Conservation (phyloP, 75 land plant species). For the Isoetes taiwanensis region DNA sequence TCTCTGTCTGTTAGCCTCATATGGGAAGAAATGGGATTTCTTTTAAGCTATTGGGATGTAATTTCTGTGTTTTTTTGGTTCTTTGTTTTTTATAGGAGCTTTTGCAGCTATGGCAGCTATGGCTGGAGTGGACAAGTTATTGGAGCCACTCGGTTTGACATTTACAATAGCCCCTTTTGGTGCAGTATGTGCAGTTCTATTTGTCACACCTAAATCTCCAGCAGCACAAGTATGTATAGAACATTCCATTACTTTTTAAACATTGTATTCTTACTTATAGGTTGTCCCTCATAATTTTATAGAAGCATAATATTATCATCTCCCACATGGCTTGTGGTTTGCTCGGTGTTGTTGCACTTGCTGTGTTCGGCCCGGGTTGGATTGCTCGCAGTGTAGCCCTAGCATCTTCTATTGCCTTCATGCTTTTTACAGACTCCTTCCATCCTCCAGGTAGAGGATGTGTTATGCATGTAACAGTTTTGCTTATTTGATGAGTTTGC, state of each 20-base stretch:
- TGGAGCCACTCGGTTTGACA: slow-evolving; percentile 43
- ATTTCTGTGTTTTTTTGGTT: too few relatives aligned
- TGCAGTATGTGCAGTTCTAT: slow-evolving; percentile 72
- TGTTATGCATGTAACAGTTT: not conserved
- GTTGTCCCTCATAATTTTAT: too few relatives aligned
- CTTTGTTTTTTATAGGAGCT: slow-evolving; percentile 39
- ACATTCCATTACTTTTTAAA: too few relatives aligned
- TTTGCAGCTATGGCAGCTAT: slow-evolving; percentile 66
- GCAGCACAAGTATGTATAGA: slow-evolving; percentile 57
- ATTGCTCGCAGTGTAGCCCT: slow-evolving; percentile 53
- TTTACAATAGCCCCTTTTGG: slow-evolving; percentile 75
- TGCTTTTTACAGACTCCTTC: slow-evolving; percentile 41
- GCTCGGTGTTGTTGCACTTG: slow-evolving; percentile 49
- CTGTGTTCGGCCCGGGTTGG: slow-evolving; percentile 69
- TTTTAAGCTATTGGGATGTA: too few relatives aligned
- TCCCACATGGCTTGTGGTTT: slow-evolving; percentile 70
- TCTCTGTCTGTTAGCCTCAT: too few relatives aligned
- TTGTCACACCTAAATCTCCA: slow-evolving; percentile 51
- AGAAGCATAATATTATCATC: slow-evolving; percentile 80
- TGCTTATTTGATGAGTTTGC: too few relatives aligned
- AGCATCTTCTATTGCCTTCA: slow-evolving; percentile 73
- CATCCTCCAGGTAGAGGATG: slow-evolving; percentile 65
- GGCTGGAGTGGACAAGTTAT: slow-evolving; percentile 48
- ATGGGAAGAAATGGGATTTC: too few relatives aligned
- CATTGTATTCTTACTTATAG: too few relatives aligned